phyloP scores from a whole-genome alignment of 176 grass and related monocot species.

The Olyra latifolia region DNA sequence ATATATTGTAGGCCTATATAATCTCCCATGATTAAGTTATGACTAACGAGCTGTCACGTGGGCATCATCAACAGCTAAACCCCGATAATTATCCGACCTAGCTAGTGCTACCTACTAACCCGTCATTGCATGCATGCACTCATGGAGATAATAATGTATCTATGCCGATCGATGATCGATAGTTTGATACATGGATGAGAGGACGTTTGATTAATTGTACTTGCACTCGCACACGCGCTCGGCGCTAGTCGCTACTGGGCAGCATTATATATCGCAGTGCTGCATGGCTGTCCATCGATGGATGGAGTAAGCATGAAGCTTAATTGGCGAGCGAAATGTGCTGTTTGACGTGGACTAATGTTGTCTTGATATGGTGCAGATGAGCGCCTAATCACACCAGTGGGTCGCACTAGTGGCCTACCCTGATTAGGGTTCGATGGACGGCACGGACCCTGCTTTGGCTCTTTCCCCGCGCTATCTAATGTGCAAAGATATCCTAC shows the following conservation, averaged over 20 bases:
- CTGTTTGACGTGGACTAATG: conserved; percentile 38
- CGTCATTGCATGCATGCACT: conserved; percentile 28
- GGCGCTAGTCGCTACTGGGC: background rate
- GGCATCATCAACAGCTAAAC: background rate
- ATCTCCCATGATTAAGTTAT: background rate
- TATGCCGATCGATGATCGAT: background rate
- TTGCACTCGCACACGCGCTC: background rate
- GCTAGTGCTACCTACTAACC: background rate
- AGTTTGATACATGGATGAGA: background rate
- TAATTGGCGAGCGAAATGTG: conserved; percentile 24
- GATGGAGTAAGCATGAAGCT: conserved; percentile 26
- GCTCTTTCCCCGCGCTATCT: too few relatives aligned
- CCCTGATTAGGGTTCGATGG: background rate
- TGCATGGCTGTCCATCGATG: too few relatives aligned
- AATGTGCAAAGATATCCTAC: too few relatives aligned
- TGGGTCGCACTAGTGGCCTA: conserved; percentile 36
- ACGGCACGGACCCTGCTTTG: background rate
- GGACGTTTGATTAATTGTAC: conserved; percentile 31
- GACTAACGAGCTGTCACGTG: background rate
- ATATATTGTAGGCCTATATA: background rate
- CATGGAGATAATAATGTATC: conserved; percentile 26
- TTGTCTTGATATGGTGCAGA: conserved; percentile 31
- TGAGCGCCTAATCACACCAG: background rate
- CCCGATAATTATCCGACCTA: background rate
- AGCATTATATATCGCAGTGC: background rate